Evolutionary conservation across 257 asterid species (phyloP).

Genomic region (Cruciata laevipes): DNA sequence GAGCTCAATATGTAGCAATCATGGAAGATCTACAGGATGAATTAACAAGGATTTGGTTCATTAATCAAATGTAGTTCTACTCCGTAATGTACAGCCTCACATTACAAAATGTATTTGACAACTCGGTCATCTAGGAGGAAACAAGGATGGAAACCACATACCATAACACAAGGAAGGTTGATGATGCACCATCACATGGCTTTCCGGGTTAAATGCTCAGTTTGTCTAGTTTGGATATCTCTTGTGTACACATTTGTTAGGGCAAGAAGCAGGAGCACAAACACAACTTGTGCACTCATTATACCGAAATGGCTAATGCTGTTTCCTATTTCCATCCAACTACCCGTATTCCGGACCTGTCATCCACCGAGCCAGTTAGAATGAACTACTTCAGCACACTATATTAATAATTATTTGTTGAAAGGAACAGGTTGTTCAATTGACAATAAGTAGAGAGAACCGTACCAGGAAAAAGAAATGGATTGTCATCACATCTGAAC

Average conservation of each 20-base stretch:
- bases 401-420: neutral
- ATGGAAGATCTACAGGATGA: neutral
- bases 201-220: conserved; percentile 43
- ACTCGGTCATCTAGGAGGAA: neutral
- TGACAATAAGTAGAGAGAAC: neutral
- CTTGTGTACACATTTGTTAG: conserved; percentile 69
- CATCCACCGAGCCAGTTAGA: conserved; percentile 5
- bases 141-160: neutral
- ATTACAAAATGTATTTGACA: neutral
- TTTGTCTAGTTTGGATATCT: conserved; percentile 50
- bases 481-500: conserved; percentile 93
- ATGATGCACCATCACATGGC: conserved; percentile 40
- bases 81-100: neutral
- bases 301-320: conserved; percentile 96
- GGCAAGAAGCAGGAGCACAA: conserved; percentile 77
- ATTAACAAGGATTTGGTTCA: neutral
- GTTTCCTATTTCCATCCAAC: conserved; percentile 99
- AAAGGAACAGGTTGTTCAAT: neutral
- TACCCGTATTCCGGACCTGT: conserved; percentile 84
- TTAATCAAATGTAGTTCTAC: neutral
- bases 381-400: neutral
- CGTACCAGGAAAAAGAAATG: conserved; percentile 98
- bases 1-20: neutral
- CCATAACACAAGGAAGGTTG: neutral
- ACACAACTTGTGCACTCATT: conserved; percentile 98